Conservation (phyloP, 2,329 filamentous ascomycete species). For the Botrytis sinoallii region DNA sequence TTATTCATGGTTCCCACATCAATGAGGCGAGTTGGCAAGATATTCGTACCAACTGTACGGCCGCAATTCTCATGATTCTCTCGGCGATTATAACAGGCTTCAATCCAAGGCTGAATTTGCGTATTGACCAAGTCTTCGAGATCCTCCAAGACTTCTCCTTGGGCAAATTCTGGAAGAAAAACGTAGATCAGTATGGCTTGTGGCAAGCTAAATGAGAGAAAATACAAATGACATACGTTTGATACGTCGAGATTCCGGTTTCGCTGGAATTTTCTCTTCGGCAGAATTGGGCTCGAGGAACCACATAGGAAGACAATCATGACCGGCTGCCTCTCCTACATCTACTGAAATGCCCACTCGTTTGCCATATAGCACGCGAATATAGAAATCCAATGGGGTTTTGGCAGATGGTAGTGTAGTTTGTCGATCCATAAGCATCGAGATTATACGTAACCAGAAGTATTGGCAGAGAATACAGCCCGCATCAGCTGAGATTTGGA, state of each 20-base stretch:
- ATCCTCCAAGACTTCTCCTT: background rate
- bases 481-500: background rate
- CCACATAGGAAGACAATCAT: background rate
- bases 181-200: background rate
- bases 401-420: background rate
- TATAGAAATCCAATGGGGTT: background rate
- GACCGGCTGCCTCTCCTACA: background rate
- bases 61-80: background rate
- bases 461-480: background rate
- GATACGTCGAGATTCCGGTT: background rate
- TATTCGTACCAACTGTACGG: background rate
- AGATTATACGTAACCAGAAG: background rate
- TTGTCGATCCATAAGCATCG: background rate
- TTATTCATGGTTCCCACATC: background rate
- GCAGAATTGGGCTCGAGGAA: background rate
- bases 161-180: background rate
- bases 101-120: background rate
- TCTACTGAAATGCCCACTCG: background rate
- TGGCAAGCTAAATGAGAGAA: background rate
- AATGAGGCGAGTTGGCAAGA: background rate
- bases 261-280: background rate
- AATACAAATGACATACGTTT: background rate
- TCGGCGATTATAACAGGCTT: background rate
- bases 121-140: background rate
- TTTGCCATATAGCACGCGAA: background rate